Percentiles rank a stretch among this genome's conserved stretches.
Evolutionary conservation across 192 early-diverging fungal species (phyloP).

Genomic region (Entomortierella beljakovae): DNA sequence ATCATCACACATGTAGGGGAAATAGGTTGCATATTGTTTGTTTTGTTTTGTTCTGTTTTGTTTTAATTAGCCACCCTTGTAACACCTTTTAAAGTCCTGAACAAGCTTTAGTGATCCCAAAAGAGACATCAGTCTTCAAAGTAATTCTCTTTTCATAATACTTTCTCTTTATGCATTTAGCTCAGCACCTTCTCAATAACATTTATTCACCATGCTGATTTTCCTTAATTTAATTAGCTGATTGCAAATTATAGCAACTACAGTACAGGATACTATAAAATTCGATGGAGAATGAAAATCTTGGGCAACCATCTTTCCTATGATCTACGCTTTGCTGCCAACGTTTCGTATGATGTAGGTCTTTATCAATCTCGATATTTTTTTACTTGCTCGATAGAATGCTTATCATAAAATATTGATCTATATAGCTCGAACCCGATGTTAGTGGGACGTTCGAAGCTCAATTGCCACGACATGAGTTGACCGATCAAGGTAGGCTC

Average conservation of each 20-base stretch:
- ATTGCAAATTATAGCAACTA: conserved; percentile 24
- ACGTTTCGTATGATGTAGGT: conserved; percentile 42
- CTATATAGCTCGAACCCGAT: conserved; percentile 31
- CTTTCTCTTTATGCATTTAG: not conserved
- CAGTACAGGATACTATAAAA: conserved; percentile 24
- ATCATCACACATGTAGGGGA: too few species aligned
- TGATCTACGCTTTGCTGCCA: conserved; percentile 30
- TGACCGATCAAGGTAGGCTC: conserved; percentile 34
- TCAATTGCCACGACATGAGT: conserved; percentile 22
- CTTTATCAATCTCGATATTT: not conserved
- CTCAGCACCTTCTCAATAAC: not conserved
- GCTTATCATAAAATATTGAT: not conserved
- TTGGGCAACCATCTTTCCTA: conserved; percentile 40
- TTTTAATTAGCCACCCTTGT: not conserved
- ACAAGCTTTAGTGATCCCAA: conserved; percentile 19
- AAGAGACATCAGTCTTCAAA: conserved; percentile 28
- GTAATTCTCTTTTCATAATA: not conserved
- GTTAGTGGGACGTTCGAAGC: conserved; percentile 43
- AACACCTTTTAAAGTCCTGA: conserved; percentile 30
- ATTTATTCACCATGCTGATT: not conserved
- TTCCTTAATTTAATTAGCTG: conserved; percentile 5
- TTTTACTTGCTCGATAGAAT: not conserved
- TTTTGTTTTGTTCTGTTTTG: not conserved
- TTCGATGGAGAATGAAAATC: conserved; percentile 39
- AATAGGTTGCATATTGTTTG: conserved; percentile 1